phyloP scores from a whole-genome alignment of 1,284 basidiomycete species.

The Puccinia polysora region DNA sequence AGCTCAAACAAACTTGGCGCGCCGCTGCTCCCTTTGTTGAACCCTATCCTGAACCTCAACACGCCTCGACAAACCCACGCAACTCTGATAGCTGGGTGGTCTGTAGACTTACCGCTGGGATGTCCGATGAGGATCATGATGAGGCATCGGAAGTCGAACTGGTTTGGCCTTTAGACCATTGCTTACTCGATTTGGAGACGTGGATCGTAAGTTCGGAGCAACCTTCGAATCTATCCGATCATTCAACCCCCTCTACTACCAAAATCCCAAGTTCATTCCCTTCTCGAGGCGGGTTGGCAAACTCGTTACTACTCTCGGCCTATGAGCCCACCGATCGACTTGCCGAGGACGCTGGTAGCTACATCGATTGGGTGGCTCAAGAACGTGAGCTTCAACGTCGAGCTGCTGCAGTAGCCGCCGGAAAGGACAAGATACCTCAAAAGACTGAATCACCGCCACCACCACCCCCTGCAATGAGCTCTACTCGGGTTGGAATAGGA shows the following conservation, averaged over 20 bases:
- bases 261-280: neutral
- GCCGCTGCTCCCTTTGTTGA: conserved; percentile 7
- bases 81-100: conserved; percentile 29
- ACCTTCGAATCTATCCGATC: conserved; percentile 9
- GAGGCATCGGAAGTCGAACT: conserved; percentile 16
- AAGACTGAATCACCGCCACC: conserved; percentile 24
- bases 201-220: conserved; percentile 10
- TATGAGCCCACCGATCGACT: conserved; percentile 16
- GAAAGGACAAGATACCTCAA: conserved; percentile 19
- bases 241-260: neutral
- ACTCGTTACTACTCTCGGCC: conserved; percentile 1
- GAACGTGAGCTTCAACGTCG: conserved; percentile 33
- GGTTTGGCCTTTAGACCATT: conserved; percentile 31
- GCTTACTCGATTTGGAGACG: conserved; percentile 35
- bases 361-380: conserved; percentile 41
- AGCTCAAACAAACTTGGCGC: conserved; percentile 20
- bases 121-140: neutral
- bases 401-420: conserved; percentile 12
- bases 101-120: neutral
- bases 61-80: neutral
- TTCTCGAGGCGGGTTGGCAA: conserved; percentile 1
- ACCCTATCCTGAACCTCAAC: neutral
- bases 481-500: neutral
- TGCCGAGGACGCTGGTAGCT: conserved; percentile 29
- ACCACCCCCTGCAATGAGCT: neutral